Evolutionary conservation across 2,329 filamentous ascomycete species (phyloP), one percentile per base, ranked within the genome.

Genomic region (Verticillium dahliae): DNA sequence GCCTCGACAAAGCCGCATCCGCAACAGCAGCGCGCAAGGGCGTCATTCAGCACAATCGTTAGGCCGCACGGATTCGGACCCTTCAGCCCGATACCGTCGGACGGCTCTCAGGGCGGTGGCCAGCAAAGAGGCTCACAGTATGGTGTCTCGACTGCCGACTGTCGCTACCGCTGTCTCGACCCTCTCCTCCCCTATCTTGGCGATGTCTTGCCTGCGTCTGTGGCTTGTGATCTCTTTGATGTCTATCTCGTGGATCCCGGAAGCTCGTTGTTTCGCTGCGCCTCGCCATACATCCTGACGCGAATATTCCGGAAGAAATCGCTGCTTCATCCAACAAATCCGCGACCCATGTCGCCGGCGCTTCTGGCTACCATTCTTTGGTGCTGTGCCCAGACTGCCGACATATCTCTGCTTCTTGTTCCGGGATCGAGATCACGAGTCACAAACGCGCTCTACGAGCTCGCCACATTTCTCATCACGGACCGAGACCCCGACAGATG

Each of bases 311-410:
- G 79, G 18, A 78, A 75, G 62, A 73, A 73, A 60, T 80, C 78
- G 0, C 70, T 82, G 4, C 69, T 79, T 0, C 73, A 77, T 52
- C 69, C 74, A 1, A 70, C 71, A 0, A 73, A 73, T 18, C 78
- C 78, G 1, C 73, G 80, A 31, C 70, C 67, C 10, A 76, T 74
- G 0, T 76, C 78, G 0, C 76, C 79, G 1, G 78, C 80, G 1
- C 69, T 82, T 4, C 68, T 82, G 6, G 73, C 76, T 0, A 77
- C 78, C 1, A 81, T 82, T 62, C 70, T 83, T 0, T 83, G 79
- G 75, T 78, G 75, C 55, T 75, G 77, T 10, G 76, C 78, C 0
- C 77, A 82, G 61, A 81, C 77, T 11, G 78, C 79, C 1, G 78
- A 81, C 58, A 76, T 78, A 57, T 74, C 73, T 34, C 65, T 77